Evolutionary conservation across 768 basidiomycete species (phyloP).

Genomic region (Mycena metata): DNA sequence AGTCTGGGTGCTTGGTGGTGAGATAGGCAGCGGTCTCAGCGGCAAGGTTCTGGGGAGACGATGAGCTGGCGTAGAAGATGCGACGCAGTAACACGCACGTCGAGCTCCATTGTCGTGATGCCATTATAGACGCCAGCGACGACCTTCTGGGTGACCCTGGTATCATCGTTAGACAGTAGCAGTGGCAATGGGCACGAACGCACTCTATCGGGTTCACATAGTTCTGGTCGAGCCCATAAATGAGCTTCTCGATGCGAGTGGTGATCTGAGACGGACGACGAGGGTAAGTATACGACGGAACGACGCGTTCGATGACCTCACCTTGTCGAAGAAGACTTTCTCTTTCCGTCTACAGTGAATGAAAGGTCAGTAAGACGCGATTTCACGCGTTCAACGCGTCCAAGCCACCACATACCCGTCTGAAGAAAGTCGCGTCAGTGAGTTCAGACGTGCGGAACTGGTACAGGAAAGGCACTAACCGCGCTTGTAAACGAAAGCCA

Average conservation of each 20-base stretch:
- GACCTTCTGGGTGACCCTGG: conserved; percentile 91
- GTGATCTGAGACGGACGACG: conserved; percentile 72
- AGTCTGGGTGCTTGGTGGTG: conserved; percentile 97
- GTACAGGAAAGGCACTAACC: conserved; percentile 3
- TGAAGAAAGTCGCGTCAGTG: conserved; percentile 40
- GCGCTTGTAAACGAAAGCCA: conserved; percentile 39
- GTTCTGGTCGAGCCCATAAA: conserved; percentile 94
- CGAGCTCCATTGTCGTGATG: conserved; percentile 97
- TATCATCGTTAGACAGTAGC: conserved; percentile 9
- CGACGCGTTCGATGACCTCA: conserved; percentile 48
- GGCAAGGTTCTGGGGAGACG: conserved; percentile 88
- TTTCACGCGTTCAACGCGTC: conserved; percentile 48
- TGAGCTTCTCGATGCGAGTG: conserved; percentile 90
- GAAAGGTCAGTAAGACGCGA: conserved; percentile 47
- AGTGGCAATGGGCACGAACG: conserved; percentile 41
- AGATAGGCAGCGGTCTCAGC: conserved; percentile 98
- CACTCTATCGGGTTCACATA: conserved; percentile 96
- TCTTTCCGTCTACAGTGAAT: conserved; percentile 78
- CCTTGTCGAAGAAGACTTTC: conserved; percentile 95
- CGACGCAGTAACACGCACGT: conserved; percentile 66
- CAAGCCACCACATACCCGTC: conserved; percentile 60
- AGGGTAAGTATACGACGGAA: conserved; percentile 35
- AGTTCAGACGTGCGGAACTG: background rate
- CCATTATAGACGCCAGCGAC: conserved; percentile 94
- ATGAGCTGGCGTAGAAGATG: conserved; percentile 64